phyloP scores from a whole-genome alignment of 805 yeast species.

The Pichia sporocuriosa region DNA sequence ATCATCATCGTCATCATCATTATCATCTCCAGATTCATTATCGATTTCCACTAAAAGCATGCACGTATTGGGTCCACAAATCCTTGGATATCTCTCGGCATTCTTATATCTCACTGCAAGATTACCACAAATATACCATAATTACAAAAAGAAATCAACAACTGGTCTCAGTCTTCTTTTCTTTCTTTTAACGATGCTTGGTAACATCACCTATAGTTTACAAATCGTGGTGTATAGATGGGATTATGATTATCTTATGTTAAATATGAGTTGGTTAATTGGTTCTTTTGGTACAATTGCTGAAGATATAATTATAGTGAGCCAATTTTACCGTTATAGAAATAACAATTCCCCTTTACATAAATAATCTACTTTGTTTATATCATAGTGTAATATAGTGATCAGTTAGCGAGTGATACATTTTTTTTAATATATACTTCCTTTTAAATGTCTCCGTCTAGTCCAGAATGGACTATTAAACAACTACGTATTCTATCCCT shows the following conservation, averaged over 20 bases:
- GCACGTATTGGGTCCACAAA: conserved; percentile 40
- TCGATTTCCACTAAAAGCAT: too few relatives aligned
- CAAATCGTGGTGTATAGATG: conserved; percentile 62
- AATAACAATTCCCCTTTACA: background rate
- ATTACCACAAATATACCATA: conserved; percentile 78
- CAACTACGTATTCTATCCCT: too few relatives aligned
- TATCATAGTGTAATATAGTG: background rate
- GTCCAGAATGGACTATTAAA: too few relatives aligned
- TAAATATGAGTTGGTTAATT: conserved; percentile 69
- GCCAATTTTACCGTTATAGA: conserved; percentile 59
- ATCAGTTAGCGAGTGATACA: too few relatives aligned
- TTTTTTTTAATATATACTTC: too few relatives aligned
- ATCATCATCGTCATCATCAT: background rate
- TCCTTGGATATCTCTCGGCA: conserved; percentile 68
- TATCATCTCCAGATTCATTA: conserved; percentile 13
- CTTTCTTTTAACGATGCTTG: conserved; percentile 66
- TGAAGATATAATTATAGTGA: conserved; percentile 60
- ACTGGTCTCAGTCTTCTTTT: conserved; percentile 80
- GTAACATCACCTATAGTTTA: conserved; percentile 68
- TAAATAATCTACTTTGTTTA: conserved; percentile 1
- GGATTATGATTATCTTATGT: conserved; percentile 51
- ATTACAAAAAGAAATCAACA: conserved; percentile 70
- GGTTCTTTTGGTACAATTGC: conserved; percentile 74
- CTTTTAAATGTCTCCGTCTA: too few relatives aligned
- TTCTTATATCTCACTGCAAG: conserved; percentile 63